Conservation (phyloP, 2,329 filamentous ascomycete genomes). For the Akanthomyces uredinophilus region DNA sequence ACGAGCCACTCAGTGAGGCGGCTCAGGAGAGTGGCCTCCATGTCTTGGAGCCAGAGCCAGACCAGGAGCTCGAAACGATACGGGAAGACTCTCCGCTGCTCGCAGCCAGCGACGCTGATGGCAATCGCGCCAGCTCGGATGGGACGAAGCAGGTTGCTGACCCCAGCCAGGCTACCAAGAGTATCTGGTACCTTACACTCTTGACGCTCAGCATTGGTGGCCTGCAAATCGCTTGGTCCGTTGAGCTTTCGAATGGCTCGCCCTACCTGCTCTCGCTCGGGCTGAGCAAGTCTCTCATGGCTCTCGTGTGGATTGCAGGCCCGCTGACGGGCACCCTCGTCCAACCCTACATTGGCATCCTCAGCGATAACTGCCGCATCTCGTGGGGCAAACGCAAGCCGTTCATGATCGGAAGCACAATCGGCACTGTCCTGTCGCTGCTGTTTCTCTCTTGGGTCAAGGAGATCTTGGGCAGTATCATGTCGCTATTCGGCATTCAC, state of each 20-base stretch:
- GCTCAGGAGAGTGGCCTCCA: conserved; percentile 9
- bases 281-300: conserved; percentile 76
- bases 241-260: conserved; percentile 89
- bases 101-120: conserved; percentile 10
- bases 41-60: conserved; percentile 12
- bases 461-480: conserved; percentile 63
- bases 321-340: conserved; percentile 73
- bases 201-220: conserved; percentile 84
- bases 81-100: conserved; percentile 19
- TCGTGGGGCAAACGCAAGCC: conserved; percentile 75
- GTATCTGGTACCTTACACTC: conserved; percentile 77
- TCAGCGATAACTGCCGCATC: conserved; percentile 71
- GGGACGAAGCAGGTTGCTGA: conserved; percentile 31
- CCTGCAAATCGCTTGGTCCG: conserved; percentile 91
- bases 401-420: conserved; percentile 68
- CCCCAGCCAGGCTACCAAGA: conserved; percentile 62
- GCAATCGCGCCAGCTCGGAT: not conserved
- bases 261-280: conserved; percentile 76
- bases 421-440: conserved; percentile 62
- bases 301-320: conserved; percentile 79
- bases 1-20: conserved; percentile 9
- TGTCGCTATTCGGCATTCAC: conserved; percentile 66
- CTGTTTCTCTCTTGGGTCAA: conserved; percentile 69
- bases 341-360: conserved; percentile 76
- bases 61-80: conserved; percentile 16